Conservation (phyloP, 768 basidiomycete species). For the Calvatia gigantea region DNA sequence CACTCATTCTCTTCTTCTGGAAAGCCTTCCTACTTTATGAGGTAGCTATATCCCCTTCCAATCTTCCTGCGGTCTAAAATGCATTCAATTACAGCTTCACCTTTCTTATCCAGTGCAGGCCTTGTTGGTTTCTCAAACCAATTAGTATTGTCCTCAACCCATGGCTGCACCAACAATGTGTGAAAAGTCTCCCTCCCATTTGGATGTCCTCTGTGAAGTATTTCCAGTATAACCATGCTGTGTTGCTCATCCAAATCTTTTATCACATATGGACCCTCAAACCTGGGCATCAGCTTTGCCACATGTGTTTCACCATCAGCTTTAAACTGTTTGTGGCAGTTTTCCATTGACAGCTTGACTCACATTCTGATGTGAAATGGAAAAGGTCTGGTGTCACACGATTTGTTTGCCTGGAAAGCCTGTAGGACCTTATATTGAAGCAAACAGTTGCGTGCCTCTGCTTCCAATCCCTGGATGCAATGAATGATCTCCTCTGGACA, state of each 20-base stretch:
- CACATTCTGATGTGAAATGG: neutral
- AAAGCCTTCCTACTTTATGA: conserved; percentile 28
- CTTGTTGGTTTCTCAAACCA: conserved; percentile 25
- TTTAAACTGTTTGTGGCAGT: conserved; percentile 28
- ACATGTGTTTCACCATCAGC: conserved; percentile 23
- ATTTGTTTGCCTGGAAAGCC: too few species aligned
- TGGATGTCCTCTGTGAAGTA: conserved; percentile 20
- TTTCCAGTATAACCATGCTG: conserved; percentile 23
- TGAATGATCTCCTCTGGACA: too few species aligned
- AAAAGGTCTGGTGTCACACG: too few species aligned
- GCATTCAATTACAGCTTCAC: conserved; percentile 21
- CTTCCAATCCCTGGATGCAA: too few species aligned
- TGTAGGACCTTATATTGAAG: too few species aligned
- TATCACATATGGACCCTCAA: conserved; percentile 26
- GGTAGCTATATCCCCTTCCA: conserved; percentile 26
- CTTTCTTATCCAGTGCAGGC: neutral
- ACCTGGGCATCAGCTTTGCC: conserved; percentile 40
- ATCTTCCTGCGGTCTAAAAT: conserved; percentile 22
- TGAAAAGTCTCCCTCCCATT: conserved; percentile 29
- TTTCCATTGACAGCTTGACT: conserved; percentile 28
- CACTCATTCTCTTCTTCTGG: conserved; percentile 6
- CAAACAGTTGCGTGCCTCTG: too few species aligned
- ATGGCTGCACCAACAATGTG: conserved; percentile 23
- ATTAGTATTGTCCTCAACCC: conserved; percentile 23
- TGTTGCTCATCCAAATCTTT: neutral